Percentiles rank a stretch among this genome's conserved stretches.
Conservation (phyloP, 202 grass and related monocot species). For the Zizania palustris region DNA sequence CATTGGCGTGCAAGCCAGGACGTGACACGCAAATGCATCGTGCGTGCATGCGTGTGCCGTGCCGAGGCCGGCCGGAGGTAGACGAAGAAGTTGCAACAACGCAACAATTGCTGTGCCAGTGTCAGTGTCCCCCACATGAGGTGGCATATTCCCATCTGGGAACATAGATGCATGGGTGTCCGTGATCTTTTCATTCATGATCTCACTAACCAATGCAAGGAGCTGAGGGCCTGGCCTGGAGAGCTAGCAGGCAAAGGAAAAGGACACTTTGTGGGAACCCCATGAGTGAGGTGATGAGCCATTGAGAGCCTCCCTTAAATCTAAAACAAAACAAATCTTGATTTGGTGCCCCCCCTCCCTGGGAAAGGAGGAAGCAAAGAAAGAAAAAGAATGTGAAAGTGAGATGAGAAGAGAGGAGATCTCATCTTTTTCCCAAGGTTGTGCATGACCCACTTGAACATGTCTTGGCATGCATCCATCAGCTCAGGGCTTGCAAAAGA, state of each 20-base stretch:
- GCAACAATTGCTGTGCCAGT: constrained; percentile 14
- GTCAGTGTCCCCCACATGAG: constrained; percentile 26
- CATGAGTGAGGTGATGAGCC: neutral
- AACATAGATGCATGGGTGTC: neutral
- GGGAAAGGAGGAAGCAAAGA: constrained; percentile 9
- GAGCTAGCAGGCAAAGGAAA: constrained; percentile 39
- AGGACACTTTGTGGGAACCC: constrained; percentile 28
- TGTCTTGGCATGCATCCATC: constrained; percentile 15
- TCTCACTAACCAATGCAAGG: constrained; percentile 35
- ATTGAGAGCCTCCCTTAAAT: neutral
- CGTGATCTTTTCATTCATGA: constrained; percentile 20
- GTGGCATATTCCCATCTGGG: constrained; percentile 35
- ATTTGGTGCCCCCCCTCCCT: constrained; percentile 39
- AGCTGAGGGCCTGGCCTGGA: no score
- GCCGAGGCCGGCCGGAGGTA: no score
- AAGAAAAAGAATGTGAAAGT: neutral
- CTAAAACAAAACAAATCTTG: constrained; percentile 44
- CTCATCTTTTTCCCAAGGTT: constrained; percentile 50
- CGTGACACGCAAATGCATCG: constrained; percentile 17
- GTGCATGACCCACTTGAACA: constrained; percentile 43
- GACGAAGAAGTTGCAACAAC: constrained; percentile 37
- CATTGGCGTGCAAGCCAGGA: constrained; percentile 46
- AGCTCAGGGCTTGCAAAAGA: constrained; percentile 8
- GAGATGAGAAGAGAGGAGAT: constrained; percentile 15
- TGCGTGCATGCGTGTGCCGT: constrained; percentile 37